phyloP scores from a whole-genome alignment of 2,329 filamentous ascomycete genomes.

The Colletotrichum australisinense region DNA sequence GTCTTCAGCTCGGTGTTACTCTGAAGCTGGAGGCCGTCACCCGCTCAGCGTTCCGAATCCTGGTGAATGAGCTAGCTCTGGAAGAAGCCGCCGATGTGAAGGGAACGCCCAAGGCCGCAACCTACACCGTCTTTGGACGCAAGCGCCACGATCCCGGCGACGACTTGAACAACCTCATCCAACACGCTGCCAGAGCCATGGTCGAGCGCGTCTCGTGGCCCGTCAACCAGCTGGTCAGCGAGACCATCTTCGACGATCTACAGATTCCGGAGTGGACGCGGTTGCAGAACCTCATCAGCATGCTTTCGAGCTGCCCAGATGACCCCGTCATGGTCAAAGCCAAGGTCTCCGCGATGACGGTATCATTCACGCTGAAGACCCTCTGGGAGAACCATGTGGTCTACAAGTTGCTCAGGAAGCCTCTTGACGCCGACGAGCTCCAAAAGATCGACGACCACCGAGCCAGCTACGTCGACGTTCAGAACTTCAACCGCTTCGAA shows the following conservation, averaged over 20 bases:
- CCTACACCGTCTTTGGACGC: slow-evolving; percentile 57
- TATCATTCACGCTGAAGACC: slow-evolving; percentile 25
- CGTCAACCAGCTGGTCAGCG: slow-evolving; percentile 46
- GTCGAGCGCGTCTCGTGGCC: slow-evolving; percentile 55
- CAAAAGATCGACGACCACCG: slow-evolving; percentile 47
- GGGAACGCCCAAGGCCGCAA: slow-evolving; percentile 30
- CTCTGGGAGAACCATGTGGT: slow-evolving; percentile 9
- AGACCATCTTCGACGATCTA: slow-evolving; percentile 45
- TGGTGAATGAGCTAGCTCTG: slow-evolving; percentile 73
- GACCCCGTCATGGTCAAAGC: slow-evolving; percentile 23
- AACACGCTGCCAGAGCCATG: slow-evolving; percentile 68
- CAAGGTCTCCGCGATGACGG: slow-evolving; percentile 37
- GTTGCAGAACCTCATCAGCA: slow-evolving; percentile 41
- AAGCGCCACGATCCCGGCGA: slow-evolving; percentile 61
- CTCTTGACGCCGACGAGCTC: not conserved
- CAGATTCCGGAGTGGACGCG: slow-evolving; percentile 48
- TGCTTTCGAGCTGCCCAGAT: slow-evolving; percentile 37
- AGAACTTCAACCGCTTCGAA: slow-evolving; percentile 40
- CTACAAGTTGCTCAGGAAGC: slow-evolving; percentile 4
- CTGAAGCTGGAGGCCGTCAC: slow-evolving; percentile 57
- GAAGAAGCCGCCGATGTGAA: slow-evolving; percentile 44
- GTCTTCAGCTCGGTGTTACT: slow-evolving; percentile 66
- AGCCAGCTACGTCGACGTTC: slow-evolving; percentile 48
- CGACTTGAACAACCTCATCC: slow-evolving; percentile 65
- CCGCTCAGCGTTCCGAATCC: slow-evolving; percentile 65